Evolutionary conservation across 2,329 filamentous ascomycete genomes (phyloP).

Genomic region (Tolypocladium nubicola): DNA sequence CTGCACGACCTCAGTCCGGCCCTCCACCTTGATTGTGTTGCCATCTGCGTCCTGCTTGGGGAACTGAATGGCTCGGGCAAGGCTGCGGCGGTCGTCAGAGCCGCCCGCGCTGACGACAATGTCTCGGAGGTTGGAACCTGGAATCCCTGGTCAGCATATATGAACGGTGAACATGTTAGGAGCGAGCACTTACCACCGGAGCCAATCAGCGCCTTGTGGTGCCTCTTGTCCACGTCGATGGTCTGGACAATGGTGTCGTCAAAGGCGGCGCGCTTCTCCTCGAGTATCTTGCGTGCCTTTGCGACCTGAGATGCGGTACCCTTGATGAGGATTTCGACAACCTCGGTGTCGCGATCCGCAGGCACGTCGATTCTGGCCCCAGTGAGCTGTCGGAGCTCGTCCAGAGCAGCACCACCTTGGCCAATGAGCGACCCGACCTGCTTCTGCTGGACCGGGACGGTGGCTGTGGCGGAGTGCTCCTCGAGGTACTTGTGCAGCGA

Average conservation of each 20-base stretch:
- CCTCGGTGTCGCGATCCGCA: conserved; percentile 60
- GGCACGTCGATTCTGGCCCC: conserved; percentile 90
- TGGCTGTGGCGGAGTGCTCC: conserved; percentile 74
- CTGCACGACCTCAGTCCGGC: conserved; percentile 72
- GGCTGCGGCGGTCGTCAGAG: conserved; percentile 71
- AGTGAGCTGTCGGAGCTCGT: conserved; percentile 73
- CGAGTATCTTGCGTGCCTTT: conserved; percentile 80
- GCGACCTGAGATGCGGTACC: conserved; percentile 86
- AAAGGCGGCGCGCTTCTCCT: conserved; percentile 78
- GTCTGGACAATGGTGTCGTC: conserved; percentile 81
- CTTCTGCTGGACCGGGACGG: conserved; percentile 77
- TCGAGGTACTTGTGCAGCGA: conserved; percentile 81
- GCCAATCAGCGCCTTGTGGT: conserved; percentile 85
- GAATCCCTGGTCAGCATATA: conserved; percentile 4
- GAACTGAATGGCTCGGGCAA: conserved; percentile 88
- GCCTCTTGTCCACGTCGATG: conserved; percentile 86
- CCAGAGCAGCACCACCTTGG: conserved; percentile 80
- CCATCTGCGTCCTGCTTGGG: conserved; percentile 78
- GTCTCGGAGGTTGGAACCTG: conserved; percentile 73
- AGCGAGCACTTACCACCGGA: conserved; percentile 58
- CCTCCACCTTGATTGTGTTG: conserved; percentile 79
- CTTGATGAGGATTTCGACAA: conserved; percentile 83
- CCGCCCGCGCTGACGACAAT: conserved; percentile 85
- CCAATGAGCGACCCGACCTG: conserved; percentile 93
- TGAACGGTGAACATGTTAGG: neutral